Evolutionary conservation across 2,329 filamentous ascomycete genomes (phyloP), one percentile per base, ranked within the genome.

Genomic region (Calonectria fujianensis): DNA sequence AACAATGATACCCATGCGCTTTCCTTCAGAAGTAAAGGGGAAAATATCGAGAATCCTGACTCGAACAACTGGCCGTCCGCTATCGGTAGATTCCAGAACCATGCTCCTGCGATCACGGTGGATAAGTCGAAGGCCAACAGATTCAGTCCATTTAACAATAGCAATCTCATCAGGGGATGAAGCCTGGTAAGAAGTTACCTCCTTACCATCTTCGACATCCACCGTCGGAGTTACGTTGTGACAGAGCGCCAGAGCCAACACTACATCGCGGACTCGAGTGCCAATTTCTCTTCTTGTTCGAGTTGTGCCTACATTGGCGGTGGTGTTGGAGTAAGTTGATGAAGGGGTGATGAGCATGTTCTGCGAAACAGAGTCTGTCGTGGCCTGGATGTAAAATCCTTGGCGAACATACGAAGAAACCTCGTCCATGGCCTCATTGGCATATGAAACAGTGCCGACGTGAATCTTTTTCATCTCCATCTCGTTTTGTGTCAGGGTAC

Each of bases 401-500:
- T 98, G 96, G 76, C 91, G 93, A 66, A 99, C 91, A 82, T 98
- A 98, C 0, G 94, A 91, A 16, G 92, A 88, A 16, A 99, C 97
- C 86, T 99, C 97, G 79, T 98, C 97, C 97, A 99, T 99, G 13
- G 97, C 96, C 83, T 99, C 97, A 80, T 98, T 98, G 41, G 96
- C 97, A 82, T 99, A 99, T 1, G 96, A 98, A 1, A 98, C 97
- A 13, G 97, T 99, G 13, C 97, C 97, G 69, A 99, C 95, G 82
- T 99, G 97, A 8, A 99, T 96, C 86, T 99, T 99, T 83, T 97
- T 98, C 90, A 99, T 94, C 82, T 98, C 96, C 96, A 98, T 98
- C 82, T 98, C 95, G 82, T 99, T 99, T 80, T 98, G 96, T 0
- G 97, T 99, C 74, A 99, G 85, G 2, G 97, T 99, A n/a, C 97